Conservation (phyloP, 2,329 filamentous ascomycete genomes). For the Penicillium sp. region DNA sequence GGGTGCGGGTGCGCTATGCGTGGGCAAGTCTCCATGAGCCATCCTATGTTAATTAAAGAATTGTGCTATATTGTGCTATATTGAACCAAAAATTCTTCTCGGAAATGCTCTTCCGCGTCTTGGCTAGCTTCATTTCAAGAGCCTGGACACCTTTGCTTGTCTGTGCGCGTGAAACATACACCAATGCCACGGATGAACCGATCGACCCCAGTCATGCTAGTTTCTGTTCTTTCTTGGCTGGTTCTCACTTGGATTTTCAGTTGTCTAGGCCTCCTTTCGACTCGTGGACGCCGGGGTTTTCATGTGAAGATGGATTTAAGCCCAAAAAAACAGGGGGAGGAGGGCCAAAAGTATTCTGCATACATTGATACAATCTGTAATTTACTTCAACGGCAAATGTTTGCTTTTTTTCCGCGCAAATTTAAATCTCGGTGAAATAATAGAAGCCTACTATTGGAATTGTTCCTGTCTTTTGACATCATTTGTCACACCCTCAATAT, state of each 20-base stretch:
- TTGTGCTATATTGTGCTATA: background rate
- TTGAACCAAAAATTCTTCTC: background rate
- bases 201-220: background rate
- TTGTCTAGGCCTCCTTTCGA: background rate
- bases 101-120: background rate
- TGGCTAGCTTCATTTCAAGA: background rate
- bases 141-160: background rate
- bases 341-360: background rate
- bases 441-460: background rate
- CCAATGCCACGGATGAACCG: background rate
- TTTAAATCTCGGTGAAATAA: background rate
- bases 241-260: background rate
- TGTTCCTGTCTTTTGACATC: background rate
- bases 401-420: background rate
- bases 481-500: background rate
- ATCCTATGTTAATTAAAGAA: background rate
- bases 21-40: background rate
- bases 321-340: background rate
- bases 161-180: conserved; percentile 7
- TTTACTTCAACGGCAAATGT: background rate
- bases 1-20: background rate
- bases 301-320: background rate
- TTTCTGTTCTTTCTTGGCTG: background rate
- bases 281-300: background rate
- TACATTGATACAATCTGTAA: background rate